Percentiles rank a stretch among this genome's conserved stretches.
Evolutionary conservation across 2,329 filamentous ascomycete genomes (phyloP).

Genomic region (Trichophaea hybrida): DNA sequence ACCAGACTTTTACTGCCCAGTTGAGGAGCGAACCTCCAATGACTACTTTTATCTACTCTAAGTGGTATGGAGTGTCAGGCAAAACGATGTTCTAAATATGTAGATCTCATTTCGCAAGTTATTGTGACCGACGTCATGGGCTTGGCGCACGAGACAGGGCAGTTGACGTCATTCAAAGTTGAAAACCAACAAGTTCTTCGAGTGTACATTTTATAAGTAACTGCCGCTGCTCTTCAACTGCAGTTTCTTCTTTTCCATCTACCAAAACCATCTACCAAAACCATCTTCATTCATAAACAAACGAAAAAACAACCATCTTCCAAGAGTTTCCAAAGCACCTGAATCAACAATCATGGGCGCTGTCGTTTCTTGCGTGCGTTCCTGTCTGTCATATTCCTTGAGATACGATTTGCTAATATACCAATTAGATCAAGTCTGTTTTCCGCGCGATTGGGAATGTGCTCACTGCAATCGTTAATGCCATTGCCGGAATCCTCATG

Average conservation of each 20-base stretch:
- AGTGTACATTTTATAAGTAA: neutral
- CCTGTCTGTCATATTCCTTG: neutral
- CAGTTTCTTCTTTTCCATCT: neutral
- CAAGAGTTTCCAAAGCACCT: neutral
- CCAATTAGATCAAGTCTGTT: constrained; percentile 18
- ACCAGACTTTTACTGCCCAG: too few species aligned
- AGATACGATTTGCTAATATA: neutral
- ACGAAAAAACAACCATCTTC: neutral
- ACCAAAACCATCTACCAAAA: neutral
- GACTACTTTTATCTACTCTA: too few species aligned
- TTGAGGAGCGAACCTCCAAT: too few species aligned
- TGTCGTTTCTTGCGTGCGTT: constrained; percentile 22
- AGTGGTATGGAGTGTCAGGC: too few species aligned
- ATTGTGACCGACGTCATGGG: too few species aligned
- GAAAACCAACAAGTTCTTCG: too few species aligned
- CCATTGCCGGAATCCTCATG: constrained; percentile 48
- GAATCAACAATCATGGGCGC: constrained; percentile 18
- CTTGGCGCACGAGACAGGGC: too few species aligned
- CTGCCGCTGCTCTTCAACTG: neutral
- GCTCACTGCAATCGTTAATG: constrained; percentile 55
- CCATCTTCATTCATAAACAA: neutral
- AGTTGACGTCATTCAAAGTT: too few species aligned
- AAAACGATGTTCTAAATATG: too few species aligned
- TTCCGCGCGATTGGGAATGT: constrained; percentile 45
- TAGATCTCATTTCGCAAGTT: too few species aligned